Percentiles rank a stretch among this genome's conserved stretches.
Conservation (phyloP, 2,329 filamentous ascomycete species). For the Mycosphaerella arachidis region DNA sequence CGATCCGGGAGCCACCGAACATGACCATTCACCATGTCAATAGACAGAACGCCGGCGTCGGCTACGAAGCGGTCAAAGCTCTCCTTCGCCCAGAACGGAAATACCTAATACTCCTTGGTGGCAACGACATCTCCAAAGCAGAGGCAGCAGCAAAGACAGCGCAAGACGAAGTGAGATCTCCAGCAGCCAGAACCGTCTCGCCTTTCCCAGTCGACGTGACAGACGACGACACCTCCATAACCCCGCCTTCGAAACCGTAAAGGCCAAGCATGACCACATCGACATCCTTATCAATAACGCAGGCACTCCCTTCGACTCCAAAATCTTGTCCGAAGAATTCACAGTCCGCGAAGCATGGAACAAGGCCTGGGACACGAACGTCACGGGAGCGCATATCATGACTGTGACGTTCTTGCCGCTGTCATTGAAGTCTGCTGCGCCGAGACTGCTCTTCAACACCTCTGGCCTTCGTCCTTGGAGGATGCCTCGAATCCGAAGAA, state of each 20-base stretch:
- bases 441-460: slow-evolving; percentile 38
- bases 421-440: slow-evolving; percentile 33
- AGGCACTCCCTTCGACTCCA: slow-evolving; percentile 43
- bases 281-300: slow-evolving; percentile 57
- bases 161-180: slow-evolving; percentile 36
- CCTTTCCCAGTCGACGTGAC: slow-evolving; percentile 50
- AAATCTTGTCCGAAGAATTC: slow-evolving; percentile 28
- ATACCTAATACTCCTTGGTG: slow-evolving; percentile 53
- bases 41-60: slow-evolving; percentile 53
- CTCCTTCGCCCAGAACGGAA: slow-evolving; percentile 44
- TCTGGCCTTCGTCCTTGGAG: slow-evolving; percentile 39
- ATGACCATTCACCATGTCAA: neutral
- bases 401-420: slow-evolving; percentile 36
- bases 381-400: slow-evolving; percentile 37
- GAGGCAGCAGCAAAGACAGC: slow-evolving; percentile 42
- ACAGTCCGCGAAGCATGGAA: slow-evolving; percentile 36
- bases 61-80: slow-evolving; percentile 52
- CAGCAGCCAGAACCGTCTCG: slow-evolving; percentile 39
- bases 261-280: slow-evolving; percentile 42
- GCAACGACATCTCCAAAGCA: slow-evolving; percentile 48
- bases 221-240: slow-evolving; percentile 51
- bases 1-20: too few relatives aligned
- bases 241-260: slow-evolving; percentile 42
- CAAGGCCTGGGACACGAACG: slow-evolving; percentile 36
- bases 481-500: slow-evolving; percentile 26